phyloP scores from a whole-genome alignment of 2,329 filamentous ascomycete genomes.

The Xylariomycetidae sp. region DNA sequence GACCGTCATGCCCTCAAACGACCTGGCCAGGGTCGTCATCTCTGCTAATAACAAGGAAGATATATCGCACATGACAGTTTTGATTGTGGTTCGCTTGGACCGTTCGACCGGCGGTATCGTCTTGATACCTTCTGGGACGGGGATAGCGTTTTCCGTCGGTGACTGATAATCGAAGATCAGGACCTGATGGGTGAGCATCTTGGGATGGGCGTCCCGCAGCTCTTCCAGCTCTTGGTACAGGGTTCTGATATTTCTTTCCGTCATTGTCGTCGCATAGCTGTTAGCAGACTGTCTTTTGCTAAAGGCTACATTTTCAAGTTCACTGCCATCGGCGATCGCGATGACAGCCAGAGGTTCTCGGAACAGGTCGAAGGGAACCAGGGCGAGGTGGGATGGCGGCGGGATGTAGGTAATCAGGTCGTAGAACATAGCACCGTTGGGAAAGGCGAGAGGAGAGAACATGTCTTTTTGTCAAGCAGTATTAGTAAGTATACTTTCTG shows the following conservation, averaged over 20 bases:
- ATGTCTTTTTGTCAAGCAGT: slow-evolving; percentile 57
- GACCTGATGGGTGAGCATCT: slow-evolving; percentile 72
- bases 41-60: slow-evolving; percentile 70
- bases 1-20: slow-evolving; percentile 65
- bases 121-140: slow-evolving; percentile 63
- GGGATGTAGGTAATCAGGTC: slow-evolving; percentile 78
- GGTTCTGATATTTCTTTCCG: slow-evolving; percentile 53
- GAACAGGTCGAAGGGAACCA: slow-evolving; percentile 87
- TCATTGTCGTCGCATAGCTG: slow-evolving; percentile 43
- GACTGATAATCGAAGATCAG: slow-evolving; percentile 71
- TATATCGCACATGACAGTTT: slow-evolving; percentile 75
- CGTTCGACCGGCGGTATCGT: slow-evolving; percentile 64
- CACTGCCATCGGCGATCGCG: slow-evolving; percentile 76
- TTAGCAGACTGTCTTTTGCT: slow-evolving; percentile 51
- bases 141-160: slow-evolving; percentile 42
- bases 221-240: slow-evolving; percentile 66
- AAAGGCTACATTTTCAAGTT: slow-evolving; percentile 53
- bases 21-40: slow-evolving; percentile 69
- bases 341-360: slow-evolving; percentile 80
- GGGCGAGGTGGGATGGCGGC: slow-evolving; percentile 70
- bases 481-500: slow-evolving; percentile 7
- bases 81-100: slow-evolving; percentile 74
- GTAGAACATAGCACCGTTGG: slow-evolving; percentile 80
- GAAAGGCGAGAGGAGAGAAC: slow-evolving; percentile 89
- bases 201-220: slow-evolving; percentile 67